Evolutionary conservation across 2,329 filamentous ascomycete genomes (phyloP), one percentile per base, ranked within the genome.

Genomic region (Fusarium praegraminearum): DNA sequence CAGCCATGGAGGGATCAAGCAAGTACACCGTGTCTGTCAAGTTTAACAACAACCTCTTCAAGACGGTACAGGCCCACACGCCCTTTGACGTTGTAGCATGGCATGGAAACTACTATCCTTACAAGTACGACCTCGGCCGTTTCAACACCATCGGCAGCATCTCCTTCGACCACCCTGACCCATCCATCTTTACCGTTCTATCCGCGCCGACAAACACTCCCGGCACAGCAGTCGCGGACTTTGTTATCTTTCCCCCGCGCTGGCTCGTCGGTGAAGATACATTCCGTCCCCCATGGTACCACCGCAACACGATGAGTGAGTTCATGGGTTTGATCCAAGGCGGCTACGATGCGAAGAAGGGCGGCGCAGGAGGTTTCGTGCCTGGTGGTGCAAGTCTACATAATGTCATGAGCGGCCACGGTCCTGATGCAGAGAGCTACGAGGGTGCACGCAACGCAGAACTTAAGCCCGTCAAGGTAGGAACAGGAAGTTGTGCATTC

Each of bases 31-130:
- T 93, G 36, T 84, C 85, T 35, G 84, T 84, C 76, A 92, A 92
- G 77, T 90, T 92, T 75, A 88, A 89, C 76, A 89, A 90, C 70
- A 82, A 84, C 47, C 85, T 93, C 52, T 93, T 92, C 80, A 80
- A 82, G 38, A 89, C 89, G 9, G 83, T 77, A 43, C 91, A 94
- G 79, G 78, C 83, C 13, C 92, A 94, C 77, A 90, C 89, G 0
- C 91, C 92, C 0, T 94, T 93, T 73, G 91, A 94, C 72, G 87
- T 94, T 0, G 91, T 93, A 5, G 91, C 89, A 5, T 94, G 91
- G 91, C 91, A 94, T 76, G 92, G 92, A 45, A 91, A 89, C 67
- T 94, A 93, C 80, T 91, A 91, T 65, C 92, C 92, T 0, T 93
- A 89, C 85, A 94, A 94, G 80, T 94, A 94, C 81, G 92, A 94